These are phyloP conservation scores for Podaxis sp. DNA, from an alignment of 768 basidiomycete species.

Conservation along the genomic window DNA sequence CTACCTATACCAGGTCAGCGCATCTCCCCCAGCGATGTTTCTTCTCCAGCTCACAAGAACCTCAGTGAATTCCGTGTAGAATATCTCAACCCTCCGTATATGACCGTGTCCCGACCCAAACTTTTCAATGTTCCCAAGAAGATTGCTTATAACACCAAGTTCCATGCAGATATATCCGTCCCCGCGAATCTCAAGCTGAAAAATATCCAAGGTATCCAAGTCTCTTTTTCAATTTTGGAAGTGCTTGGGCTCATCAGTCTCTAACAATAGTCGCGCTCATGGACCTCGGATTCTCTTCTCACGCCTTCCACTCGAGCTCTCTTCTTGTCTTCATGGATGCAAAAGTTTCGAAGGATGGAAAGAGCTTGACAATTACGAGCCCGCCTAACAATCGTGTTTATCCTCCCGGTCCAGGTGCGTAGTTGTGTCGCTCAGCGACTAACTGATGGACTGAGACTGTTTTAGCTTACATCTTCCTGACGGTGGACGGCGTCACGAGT, in stretches of 20 bases:
- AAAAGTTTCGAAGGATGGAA: slow-evolving; percentile 29
- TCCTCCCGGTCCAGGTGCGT: slow-evolving; percentile 41
- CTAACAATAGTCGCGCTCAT: slow-evolving; percentile 32
- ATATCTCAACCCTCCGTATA: slow-evolving; percentile 42
- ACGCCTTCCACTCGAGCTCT: slow-evolving; percentile 40
- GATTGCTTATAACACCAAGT: slow-evolving; percentile 35
- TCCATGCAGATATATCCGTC: slow-evolving; percentile 33
- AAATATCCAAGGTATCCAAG: slow-evolving; percentile 30
- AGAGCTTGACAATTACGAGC: slow-evolving; percentile 32
- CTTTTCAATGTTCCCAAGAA: slow-evolving; percentile 35
- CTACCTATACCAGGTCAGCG: slow-evolving; percentile 24
- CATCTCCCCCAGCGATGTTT: neutral
- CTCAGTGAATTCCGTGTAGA: slow-evolving; percentile 41
- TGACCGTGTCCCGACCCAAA: slow-evolving; percentile 34
- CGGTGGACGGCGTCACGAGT: slow-evolving; percentile 26
- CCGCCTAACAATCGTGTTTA: slow-evolving; percentile 37
- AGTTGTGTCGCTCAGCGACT: too few species aligned
- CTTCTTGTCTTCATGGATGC: slow-evolving; percentile 37
- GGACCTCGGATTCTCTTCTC: slow-evolving; percentile 44
- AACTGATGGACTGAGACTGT: neutral
- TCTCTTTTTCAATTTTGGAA: neutral
- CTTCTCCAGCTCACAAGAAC: neutral
- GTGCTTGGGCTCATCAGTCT: neutral
- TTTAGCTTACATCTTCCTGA: neutral
- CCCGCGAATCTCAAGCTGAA: slow-evolving; percentile 27